Evolutionary conservation across 2,329 filamentous ascomycete species (phyloP), one percentile per base, ranked within the genome.

Genomic region (Decorospora gaudefroyi): DNA sequence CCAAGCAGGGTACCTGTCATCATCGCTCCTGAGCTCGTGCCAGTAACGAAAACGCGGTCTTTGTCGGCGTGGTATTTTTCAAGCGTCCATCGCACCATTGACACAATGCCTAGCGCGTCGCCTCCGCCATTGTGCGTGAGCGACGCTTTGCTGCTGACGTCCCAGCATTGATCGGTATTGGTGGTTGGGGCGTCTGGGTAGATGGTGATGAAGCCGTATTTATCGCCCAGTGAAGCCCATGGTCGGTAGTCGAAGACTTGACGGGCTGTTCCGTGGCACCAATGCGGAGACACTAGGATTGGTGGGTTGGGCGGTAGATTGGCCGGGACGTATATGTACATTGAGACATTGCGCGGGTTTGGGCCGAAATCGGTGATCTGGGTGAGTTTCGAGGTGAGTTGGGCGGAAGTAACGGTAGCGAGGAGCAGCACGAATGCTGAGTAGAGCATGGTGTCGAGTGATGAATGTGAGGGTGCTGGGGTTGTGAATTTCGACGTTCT

Each of bases 1-100:
- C 65, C 65, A 3, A 67, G 31, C 2, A 69, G 53, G 1, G 68
- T 64, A 17, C 67, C 64, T 2, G 65, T 68, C 65, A 69, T 68
- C 65, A 69, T 69, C 0, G 65, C 65, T 4, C 65, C 65, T 4
- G 62, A 67, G 30, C 62, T 67, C 2, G 64, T 69, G 6, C 65
- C 65, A 0, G 59, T 62, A 4, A 67, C 65, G 26, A 69, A 69
- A 1, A 69, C 62, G 6, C 65, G 57, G 18, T 61, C 51, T 19
- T 53, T 51, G 30, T 69, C 64, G 4, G 49, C 64, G 2, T 45
- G 29, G 23, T 68, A 68, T 31, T 65, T 62, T 18, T 62, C 37
- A 9, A 68, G 37, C 6, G 62, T 49, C 54, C 59, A 65, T 3
- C 51, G 55, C 1, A 68, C 65, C 61, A 68, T 62, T 3, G 57